Percentiles rank a stretch among this genome's conserved stretches.
These are phyloP conservation scores for Zasmidium citrigriseum DNA, from an alignment of 2,329 filamentous ascomycete species.

Conservation along the genomic window DNA sequence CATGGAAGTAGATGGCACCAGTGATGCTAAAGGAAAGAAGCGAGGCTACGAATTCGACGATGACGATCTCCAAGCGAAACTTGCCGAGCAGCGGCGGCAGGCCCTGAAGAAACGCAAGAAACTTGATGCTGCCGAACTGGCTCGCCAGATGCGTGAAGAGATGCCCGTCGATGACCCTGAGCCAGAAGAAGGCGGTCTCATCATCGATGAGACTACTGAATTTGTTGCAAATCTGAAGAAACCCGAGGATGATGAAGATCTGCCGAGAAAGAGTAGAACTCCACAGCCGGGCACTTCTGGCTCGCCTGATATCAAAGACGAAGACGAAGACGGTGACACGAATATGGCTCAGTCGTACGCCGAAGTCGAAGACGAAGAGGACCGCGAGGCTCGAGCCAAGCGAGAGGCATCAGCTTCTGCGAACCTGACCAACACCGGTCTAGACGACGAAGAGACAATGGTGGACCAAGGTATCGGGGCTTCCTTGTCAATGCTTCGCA, in stretches of 20 bases:
- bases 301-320: conserved; percentile 50
- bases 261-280: conserved; percentile 37
- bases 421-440: conserved; percentile 66
- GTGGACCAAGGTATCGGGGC: conserved; percentile 73
- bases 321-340: conserved; percentile 50
- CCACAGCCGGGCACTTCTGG: conserved; percentile 28
- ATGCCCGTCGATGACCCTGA: conserved; percentile 62
- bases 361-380: conserved; percentile 50
- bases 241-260: conserved; percentile 54
- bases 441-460: conserved; percentile 83
- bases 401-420: conserved; percentile 44
- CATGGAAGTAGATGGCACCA: conserved; percentile 73
- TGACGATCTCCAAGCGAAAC: conserved; percentile 83
- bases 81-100: conserved; percentile 78
- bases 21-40: conserved; percentile 55
- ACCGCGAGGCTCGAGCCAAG: conserved; percentile 41
- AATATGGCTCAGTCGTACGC: conserved; percentile 36
- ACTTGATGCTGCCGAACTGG: conserved; percentile 81
- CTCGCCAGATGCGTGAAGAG: conserved; percentile 72
- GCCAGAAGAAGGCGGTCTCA: conserved; percentile 64
- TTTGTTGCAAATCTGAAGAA: conserved; percentile 86
- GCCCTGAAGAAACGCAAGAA: conserved; percentile 92
- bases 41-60: conserved; percentile 67
- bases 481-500: conserved; percentile 77
- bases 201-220: conserved; percentile 95